These are phyloP conservation scores for Zygoascus tannicola DNA, from an alignment of 805 yeast genomes.

Conservation along the genomic window DNA sequence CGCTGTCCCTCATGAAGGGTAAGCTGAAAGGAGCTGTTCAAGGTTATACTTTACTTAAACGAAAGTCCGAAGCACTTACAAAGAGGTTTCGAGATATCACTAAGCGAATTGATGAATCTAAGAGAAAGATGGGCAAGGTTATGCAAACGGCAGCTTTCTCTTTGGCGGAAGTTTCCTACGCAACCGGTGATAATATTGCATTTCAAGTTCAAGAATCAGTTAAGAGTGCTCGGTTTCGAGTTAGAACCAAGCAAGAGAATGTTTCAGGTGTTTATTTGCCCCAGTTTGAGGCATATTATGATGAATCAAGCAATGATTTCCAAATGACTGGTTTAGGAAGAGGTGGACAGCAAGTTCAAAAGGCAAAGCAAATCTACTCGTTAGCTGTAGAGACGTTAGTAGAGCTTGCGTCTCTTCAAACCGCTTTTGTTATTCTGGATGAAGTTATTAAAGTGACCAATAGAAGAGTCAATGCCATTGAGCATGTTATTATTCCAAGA, in stretches of 20 bases:
- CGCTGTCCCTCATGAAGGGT: slow-evolving; percentile 87
- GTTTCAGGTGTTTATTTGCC: slow-evolving; percentile 94
- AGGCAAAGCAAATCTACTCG: slow-evolving; percentile 86
- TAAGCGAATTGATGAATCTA: slow-evolving; percentile 86
- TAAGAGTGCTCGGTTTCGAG: slow-evolving; percentile 76
- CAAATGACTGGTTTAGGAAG: slow-evolving; percentile 94
- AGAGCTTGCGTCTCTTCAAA: slow-evolving; percentile 90
- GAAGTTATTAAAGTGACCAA: slow-evolving; percentile 97
- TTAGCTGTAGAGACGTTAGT: slow-evolving; percentile 96
- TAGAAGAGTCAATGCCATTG: slow-evolving; percentile 97
- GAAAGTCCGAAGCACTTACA: slow-evolving; percentile 95
- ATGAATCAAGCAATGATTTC: slow-evolving; percentile 84
- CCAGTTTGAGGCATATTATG: slow-evolving; percentile 76
- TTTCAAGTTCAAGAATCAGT: slow-evolving; percentile 95
- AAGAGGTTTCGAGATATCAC: slow-evolving; percentile 95
- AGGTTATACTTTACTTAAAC: slow-evolving; percentile 85
- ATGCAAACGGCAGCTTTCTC: slow-evolving; percentile 99
- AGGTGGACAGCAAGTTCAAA: slow-evolving; percentile 97
- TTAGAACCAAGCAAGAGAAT: slow-evolving; percentile 87
- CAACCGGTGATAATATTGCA: slow-evolving; percentile 92
- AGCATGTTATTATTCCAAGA: slow-evolving; percentile 95
- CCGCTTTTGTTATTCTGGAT: slow-evolving; percentile 92
- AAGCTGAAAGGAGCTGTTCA: slow-evolving; percentile 96
- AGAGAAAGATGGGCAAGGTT: slow-evolving; percentile 94
- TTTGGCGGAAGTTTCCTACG: slow-evolving; percentile 92